These are phyloP conservation scores for Pyronema omphalodes DNA, from an alignment of 495 filamentous ascomycete genomes.

Conservation along the genomic window DNA sequence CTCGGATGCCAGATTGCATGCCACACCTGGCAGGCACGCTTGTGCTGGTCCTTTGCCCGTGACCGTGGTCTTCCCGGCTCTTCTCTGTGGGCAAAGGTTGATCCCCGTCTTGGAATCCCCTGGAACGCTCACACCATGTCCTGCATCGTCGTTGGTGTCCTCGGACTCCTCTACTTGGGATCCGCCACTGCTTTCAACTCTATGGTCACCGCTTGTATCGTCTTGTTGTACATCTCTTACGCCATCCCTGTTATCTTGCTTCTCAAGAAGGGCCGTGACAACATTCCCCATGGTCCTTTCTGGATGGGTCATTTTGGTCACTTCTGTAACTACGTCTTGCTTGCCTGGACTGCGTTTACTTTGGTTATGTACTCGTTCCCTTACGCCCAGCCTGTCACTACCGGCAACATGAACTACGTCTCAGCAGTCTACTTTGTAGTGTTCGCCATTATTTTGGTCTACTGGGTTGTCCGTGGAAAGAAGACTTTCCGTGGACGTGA, in stretches of 20 bases:
- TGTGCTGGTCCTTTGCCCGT: slow-evolving; percentile 43
- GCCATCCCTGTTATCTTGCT: slow-evolving; percentile 33
- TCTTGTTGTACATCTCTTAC: slow-evolving; percentile 36
- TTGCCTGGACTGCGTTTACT: slow-evolving; percentile 35
- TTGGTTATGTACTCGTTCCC: slow-evolving; percentile 39
- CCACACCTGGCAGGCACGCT: slow-evolving; percentile 36
- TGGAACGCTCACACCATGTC: slow-evolving; percentile 33
- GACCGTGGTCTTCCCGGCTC: slow-evolving; percentile 37
- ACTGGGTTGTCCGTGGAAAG: slow-evolving; percentile 33
- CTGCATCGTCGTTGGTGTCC: slow-evolving; percentile 31
- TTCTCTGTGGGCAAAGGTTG: slow-evolving; percentile 31
- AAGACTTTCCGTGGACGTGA: slow-evolving; percentile 26
- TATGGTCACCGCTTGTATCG: slow-evolving; percentile 36
- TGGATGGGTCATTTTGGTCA: slow-evolving; percentile 31
- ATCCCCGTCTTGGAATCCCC: slow-evolving; percentile 35
- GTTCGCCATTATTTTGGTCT: slow-evolving; percentile 27
- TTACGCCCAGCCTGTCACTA: slow-evolving; percentile 27
- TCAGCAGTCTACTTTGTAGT: slow-evolving; percentile 34
- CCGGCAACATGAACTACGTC: slow-evolving; percentile 39
- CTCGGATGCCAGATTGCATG: slow-evolving; percentile 37
- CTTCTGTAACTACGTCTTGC: slow-evolving; percentile 29
- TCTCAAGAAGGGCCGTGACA: slow-evolving; percentile 33
- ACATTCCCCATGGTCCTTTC: slow-evolving; percentile 35
- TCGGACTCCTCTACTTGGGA: slow-evolving; percentile 39
- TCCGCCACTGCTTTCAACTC: slow-evolving; percentile 37